Base-by-base conservation (phyloP, 2,329 filamentous ascomycete species). In the Apiospora pterosperma region DNA sequence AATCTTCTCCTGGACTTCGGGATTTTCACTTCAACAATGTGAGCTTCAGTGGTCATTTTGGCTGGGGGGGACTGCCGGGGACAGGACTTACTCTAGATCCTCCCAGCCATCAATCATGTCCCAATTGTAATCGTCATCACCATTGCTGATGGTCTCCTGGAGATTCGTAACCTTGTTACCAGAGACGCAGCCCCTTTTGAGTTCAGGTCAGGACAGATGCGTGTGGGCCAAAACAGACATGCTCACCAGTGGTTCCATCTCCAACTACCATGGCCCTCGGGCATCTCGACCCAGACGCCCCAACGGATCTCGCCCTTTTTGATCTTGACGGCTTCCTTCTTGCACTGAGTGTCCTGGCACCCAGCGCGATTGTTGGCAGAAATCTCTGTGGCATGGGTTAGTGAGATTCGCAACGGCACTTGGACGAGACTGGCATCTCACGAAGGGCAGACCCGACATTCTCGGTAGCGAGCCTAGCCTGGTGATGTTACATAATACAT, bases 121-220 rank as follows among this genome's bases (percentile, higher is more conserved):
- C 70, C 87, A 86, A 66, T 93, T 85, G 63, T 81, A 84, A 1
- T 77, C 77, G 36, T 78, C 81, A n/a, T 79, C 77, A 12, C 76
- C 78, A 23, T 78, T 79, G 6, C 79, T 80, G 67, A 88, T 83
- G 8, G 80, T 76, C 6, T 88, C 82, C 65, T 89, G 85, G 59
- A 93, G 78, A 68, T 92, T 89, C 64, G 81, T 73, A 65, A 97
- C 80, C 72, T 92, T 87, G 63, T 84, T 82, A 25, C 93, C 93
- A 19, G 93, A 97, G 39, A 94, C 87, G 72, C 95, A 98, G 36
- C 95, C 94, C 94, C 94, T 97, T 97, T 5, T 34, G 3, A 21
- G 11, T 34, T 11, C 8, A 31, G 16, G 48, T 55, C 1, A 55
- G 61, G 25, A 3, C 36, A 39, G 48, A 7, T 48, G 21, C 63